Base-by-base conservation (phyloP, 805 yeast genomes). In the Grigorovia yakushimaensis region DNA sequence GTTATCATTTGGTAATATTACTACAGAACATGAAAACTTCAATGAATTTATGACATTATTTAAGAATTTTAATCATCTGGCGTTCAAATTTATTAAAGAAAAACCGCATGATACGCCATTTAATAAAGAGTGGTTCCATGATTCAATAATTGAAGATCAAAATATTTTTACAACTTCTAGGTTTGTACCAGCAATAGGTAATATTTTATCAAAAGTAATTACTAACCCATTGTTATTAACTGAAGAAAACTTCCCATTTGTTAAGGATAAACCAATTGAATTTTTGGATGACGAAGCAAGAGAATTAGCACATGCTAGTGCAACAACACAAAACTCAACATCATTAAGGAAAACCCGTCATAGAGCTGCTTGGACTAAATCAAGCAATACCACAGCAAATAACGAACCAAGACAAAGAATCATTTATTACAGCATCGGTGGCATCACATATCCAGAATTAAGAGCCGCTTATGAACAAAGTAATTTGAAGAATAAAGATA, bases 381-480 rank as follows among this genome's bases (percentile, higher is more conserved):
- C 71, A 18, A 61, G 57, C 46, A 45, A 64, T 4, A 38, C 30
- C 2, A 42, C 42, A 17, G 57, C 56, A 43, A 58, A 53, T 38
- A 67, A 61, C 42, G 68, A 67, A 2, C 69, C 72, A 42, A 71
- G 79, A 53, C 96, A 87, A 59, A 71, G 93, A 44, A 71, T 89
- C 7, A 77, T 89, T 53, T 77, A 88, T 48, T 93, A 80, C 59
- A 76, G 88, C 23, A 83, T 95, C 1, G 99, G 99, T 20, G 98
- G 98, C 8, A 66, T 85, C 19, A 87, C 98, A 0, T 78, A 82
- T 54, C 76, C 89, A 2, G 99, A 93, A 64, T 68, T 84, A 24
- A 76, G 91, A 51, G 74, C 86, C 11, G 80, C 82, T 4, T 82
- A 85, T 55, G 91, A 86, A 52, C 71, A 88, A 42, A 76, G 87